Percentiles rank a stretch among this genome's conserved stretches.
These are phyloP conservation scores for Eucalyptus regnans DNA, from an alignment of 345 rosid species.

Conservation along the genomic window DNA sequence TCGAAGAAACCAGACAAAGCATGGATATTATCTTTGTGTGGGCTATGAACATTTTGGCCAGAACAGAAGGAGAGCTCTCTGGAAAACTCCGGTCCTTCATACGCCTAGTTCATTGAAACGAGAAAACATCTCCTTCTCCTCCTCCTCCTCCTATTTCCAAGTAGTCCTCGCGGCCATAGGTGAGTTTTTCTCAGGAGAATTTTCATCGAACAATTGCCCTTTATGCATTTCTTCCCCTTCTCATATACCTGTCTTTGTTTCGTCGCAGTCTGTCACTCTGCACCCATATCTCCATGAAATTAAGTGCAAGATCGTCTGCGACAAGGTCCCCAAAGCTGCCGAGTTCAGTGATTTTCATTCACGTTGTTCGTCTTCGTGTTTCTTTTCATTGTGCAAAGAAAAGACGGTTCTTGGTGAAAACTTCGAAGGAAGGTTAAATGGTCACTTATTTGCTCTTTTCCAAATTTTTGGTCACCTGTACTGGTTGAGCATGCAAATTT, in stretches of 20 bases:
- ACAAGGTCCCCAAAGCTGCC: slow-evolving; percentile 79
- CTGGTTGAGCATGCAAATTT: too few relatives aligned
- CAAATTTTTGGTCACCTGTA: too few relatives aligned
- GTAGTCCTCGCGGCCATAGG: not conserved
- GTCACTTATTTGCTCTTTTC: too few relatives aligned
- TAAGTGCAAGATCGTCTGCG: slow-evolving; percentile 89
- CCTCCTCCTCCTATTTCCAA: too few relatives aligned
- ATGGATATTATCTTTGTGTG: too few relatives aligned
- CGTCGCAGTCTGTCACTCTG: slow-evolving; percentile 69
- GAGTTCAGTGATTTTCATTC: slow-evolving; percentile 33
- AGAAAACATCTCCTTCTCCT: too few relatives aligned
- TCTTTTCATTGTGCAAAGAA: not conserved
- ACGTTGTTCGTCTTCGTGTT: not conserved
- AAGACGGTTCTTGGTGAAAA: not conserved
- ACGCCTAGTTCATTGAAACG: not conserved
- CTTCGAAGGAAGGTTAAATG: not conserved
- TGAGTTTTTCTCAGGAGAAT: slow-evolving; percentile 1
- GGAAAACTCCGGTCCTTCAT: not conserved
- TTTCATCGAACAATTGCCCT: slow-evolving; percentile 2
- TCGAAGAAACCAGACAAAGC: too few relatives aligned
- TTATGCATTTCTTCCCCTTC: not conserved
- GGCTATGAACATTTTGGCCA: too few relatives aligned
- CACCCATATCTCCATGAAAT: slow-evolving; percentile 94
- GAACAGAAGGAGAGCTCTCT: too few relatives aligned
- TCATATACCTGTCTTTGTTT: not conserved